Evolutionary conservation across 1,139 yeast species (phyloP).

Genomic region (Candida tropicalis): DNA sequence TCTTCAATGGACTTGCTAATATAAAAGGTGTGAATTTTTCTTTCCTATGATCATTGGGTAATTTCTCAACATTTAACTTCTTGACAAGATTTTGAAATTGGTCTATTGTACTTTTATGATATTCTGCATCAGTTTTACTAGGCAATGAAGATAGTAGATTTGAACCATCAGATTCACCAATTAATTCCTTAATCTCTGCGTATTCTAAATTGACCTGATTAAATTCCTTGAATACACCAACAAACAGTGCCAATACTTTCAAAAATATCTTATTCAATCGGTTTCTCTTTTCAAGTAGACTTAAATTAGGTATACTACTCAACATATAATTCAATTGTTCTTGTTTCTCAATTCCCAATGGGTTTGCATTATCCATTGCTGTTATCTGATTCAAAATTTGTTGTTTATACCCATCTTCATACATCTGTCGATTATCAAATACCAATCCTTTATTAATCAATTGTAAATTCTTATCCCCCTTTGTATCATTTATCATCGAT

Average conservation of each 20-base stretch:
- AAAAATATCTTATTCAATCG: conserved; percentile 40
- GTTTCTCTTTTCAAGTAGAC: conserved; percentile 35
- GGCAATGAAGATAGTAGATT: conserved; percentile 26
- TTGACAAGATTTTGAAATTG: conserved; percentile 32
- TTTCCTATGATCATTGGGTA: conserved; percentile 11
- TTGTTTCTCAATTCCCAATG: conserved; percentile 29
- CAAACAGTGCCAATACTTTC: conserved; percentile 34
- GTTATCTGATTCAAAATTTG: conserved; percentile 28
- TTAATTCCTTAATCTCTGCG: conserved; percentile 29
- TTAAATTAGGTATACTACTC: conserved; percentile 30
- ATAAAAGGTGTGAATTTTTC: conserved; percentile 32
- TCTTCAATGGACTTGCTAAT: conserved; percentile 43
- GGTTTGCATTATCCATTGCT: conserved; percentile 21
- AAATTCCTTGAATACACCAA: conserved; percentile 34
- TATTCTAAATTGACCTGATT: conserved; percentile 29
- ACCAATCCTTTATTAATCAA: conserved; percentile 36
- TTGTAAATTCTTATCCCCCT: conserved; percentile 30
- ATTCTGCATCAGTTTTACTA: conserved; percentile 31
- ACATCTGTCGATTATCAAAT: conserved; percentile 29
- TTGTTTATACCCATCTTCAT: conserved; percentile 36
- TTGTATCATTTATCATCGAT: conserved; percentile 42
- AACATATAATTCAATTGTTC: conserved; percentile 30
- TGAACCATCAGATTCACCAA: conserved; percentile 25
- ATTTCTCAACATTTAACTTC: conserved; percentile 20
- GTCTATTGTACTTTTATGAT: conserved; percentile 30